Percentiles rank a stretch among this genome's conserved stretches.
These are phyloP conservation scores for Dinochytrium kinnereticum DNA, from an alignment of 371 early-diverging fungal genomes.

Conservation along the genomic window DNA sequence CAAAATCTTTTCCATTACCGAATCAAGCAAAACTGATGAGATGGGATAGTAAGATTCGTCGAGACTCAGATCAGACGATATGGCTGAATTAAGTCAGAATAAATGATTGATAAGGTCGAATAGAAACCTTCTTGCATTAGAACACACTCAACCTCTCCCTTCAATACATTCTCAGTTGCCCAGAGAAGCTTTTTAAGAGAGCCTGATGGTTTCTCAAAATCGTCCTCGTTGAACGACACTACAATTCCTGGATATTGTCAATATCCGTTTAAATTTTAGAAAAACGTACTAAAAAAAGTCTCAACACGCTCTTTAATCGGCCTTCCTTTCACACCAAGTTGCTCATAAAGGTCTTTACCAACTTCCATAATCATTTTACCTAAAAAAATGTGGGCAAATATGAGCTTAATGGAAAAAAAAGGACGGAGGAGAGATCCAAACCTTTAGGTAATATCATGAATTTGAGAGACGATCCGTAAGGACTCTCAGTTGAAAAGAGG, in stretches of 20 bases:
- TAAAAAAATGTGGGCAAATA: neutral
- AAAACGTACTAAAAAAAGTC: neutral
- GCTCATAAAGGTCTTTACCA: slow-evolving; percentile 2
- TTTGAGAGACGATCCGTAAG: neutral
- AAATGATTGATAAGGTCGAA: no score
- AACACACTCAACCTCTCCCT: neutral
- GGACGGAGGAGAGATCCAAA: no score
- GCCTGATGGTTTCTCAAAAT: neutral
- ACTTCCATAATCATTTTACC: neutral
- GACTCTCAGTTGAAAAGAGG: neutral
- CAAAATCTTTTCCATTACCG: no score
- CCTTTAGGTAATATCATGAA: neutral
- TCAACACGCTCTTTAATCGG: neutral
- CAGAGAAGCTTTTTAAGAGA: neutral
- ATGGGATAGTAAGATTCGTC: no score
- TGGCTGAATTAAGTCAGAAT: no score
- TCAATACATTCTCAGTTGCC: neutral
- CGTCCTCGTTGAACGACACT: neutral
- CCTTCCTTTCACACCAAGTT: neutral
- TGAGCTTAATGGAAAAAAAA: no score
- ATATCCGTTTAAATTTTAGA: neutral
- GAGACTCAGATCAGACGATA: no score
- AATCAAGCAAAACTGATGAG: no score
- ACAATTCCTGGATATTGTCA: neutral
- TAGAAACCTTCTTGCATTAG: no score